Conservation (phyloP, 345 rosid species). For the Gossypium australe region DNA sequence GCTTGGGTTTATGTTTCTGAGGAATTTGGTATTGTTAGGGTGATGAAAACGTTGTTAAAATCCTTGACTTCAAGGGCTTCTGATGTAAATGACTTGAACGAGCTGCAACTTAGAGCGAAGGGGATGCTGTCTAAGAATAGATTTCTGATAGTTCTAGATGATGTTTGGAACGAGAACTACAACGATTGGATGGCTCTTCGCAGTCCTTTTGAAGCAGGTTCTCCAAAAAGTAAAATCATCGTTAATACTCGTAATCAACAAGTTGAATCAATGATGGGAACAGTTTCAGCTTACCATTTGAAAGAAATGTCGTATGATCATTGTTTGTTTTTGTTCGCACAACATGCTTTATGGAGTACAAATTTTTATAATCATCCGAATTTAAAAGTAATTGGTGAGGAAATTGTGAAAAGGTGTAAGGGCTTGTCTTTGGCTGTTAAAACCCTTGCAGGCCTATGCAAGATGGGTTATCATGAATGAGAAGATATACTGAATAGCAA, state of each 20-base stretch:
- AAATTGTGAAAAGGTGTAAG: background rate
- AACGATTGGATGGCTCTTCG: conserved; percentile 7
- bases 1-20: conserved; percentile 33
- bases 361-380: background rate
- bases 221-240: conserved; percentile 23
- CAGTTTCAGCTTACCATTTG: background rate
- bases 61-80: background rate
- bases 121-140: background rate
- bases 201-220: conserved; percentile 1
- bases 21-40: conserved; percentile 12
- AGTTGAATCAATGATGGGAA: conserved; percentile 6
- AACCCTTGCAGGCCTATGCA: conserved; percentile 1
- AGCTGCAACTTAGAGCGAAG: background rate
- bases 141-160: conserved; percentile 5
- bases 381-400: conserved; percentile 8
- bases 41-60: background rate
- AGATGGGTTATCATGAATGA: background rate
- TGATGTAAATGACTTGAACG: background rate
- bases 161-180: conserved; percentile 17
- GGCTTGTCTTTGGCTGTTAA: conserved; percentile 24
- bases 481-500: background rate
- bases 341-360: conserved; percentile 8
- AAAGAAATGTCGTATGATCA: background rate
- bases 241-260: conserved; percentile 4
- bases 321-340: conserved; percentile 13